Evolutionary conservation across 2,329 filamentous ascomycete species (phyloP), one percentile per base, ranked within the genome.

Genomic region (Didymella segeticola): DNA sequence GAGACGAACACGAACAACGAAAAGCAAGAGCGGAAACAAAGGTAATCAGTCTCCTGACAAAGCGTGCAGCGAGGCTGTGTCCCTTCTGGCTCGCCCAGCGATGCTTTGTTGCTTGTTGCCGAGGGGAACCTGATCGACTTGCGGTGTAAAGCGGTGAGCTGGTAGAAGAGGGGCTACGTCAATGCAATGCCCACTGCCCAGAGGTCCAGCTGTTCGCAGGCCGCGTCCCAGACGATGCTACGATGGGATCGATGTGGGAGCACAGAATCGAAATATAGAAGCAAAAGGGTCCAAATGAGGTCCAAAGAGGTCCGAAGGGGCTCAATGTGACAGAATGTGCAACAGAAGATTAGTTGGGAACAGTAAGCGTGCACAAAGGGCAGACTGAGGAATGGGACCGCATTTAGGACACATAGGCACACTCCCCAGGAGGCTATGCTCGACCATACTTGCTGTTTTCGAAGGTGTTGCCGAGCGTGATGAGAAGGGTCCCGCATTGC

Each of bases 241-340:
- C 46, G 36, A 50, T 50, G 47, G 42, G 30, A 47, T 47, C 36
- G 37, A 46, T 37, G 27, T 34, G 53, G 53, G 53, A 37, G 30
- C 42, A 56, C 53, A 55, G 37, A 56, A 51, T 47, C 53, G 47
- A 56, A 49, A 47, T 50, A 56, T 42, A 56, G 37, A 46, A 56
- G 45, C 42, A 50, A 15, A 47, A 46, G 41, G 34, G 46, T 45
- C 31, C 41, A 41, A 50, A 15, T 42, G 42, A 36, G 34, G 46
- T 45, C 31, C 41, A 41, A 41, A 34, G 26, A 2, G 22, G 20
- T 36, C 43, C 43, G 31, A 30, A 30, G 34, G 27, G 37, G 39
- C 15, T 34, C 29, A 25, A n/a, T 29, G 29, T 36, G 25, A 36
- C 30, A 29, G 5, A 45, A 37, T 54, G 51, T 54, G 51, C 46